These are phyloP conservation scores for Lyophyllum shimeji DNA, from an alignment of 768 basidiomycete species.

Conservation along the genomic window DNA sequence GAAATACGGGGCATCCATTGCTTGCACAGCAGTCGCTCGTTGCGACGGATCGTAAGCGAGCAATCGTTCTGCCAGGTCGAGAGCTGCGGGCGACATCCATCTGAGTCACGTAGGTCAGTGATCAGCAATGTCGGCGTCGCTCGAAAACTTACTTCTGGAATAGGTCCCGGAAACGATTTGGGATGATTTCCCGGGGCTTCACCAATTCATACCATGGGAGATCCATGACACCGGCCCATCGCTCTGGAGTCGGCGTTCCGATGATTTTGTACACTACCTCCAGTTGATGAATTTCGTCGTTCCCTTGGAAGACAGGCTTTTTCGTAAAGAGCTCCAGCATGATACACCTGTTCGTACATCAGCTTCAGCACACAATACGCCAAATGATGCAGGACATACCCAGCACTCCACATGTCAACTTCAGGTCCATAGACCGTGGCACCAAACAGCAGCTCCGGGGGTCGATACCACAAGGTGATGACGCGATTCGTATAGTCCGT, in stretches of 20 bases:
- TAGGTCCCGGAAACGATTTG: constrained; percentile 77
- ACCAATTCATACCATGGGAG: constrained; percentile 99
- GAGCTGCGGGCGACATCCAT: constrained; percentile 82
- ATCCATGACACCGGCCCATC: constrained; percentile 81
- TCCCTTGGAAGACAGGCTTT: constrained; percentile 96
- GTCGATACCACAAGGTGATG: constrained; percentile 97
- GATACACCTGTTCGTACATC: constrained; percentile 69
- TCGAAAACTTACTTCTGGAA: constrained; percentile 71
- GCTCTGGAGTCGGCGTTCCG: constrained; percentile 81
- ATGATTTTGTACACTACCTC: constrained; percentile 90
- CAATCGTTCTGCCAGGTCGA: constrained; percentile 84
- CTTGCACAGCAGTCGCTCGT: constrained; percentile 76
- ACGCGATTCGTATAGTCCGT: constrained; percentile 99
- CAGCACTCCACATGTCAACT: constrained; percentile 99
- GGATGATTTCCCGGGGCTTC: constrained; percentile 75
- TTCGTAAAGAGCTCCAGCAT: constrained; percentile 97
- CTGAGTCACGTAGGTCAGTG: constrained; percentile 36
- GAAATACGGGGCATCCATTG: constrained; percentile 85
- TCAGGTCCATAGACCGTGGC: constrained; percentile 96
- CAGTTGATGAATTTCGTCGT: constrained; percentile 96
- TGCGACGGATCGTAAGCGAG: constrained; percentile 78
- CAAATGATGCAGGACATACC: constrained; percentile 50
- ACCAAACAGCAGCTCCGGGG: constrained; percentile 92
- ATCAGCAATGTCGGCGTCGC: not conserved
- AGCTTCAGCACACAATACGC: not conserved